Percentiles rank a stretch among this genome's conserved stretches.
Conservation (phyloP, 495 filamentous ascomycete genomes). For the Geopyxis carbonaria region DNA sequence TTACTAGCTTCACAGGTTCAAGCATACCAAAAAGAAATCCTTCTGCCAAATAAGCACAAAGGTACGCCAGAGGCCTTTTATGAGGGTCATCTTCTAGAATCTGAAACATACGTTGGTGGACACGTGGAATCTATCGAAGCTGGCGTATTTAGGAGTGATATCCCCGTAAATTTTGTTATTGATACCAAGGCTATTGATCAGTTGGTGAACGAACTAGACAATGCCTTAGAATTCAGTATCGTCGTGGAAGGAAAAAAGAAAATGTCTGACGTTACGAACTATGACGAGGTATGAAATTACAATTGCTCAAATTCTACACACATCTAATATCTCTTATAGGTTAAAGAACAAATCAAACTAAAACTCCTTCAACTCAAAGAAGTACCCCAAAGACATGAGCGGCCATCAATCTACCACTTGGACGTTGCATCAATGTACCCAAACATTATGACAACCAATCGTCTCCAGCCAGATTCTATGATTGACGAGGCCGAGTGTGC, state of each 20-base stretch:
- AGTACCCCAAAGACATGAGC: conserved; percentile 64
- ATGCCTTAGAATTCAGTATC: conserved; percentile 80
- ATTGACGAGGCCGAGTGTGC: conserved; percentile 91
- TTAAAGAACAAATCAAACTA: conserved; percentile 65
- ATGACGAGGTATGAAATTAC: conserved; percentile 43
- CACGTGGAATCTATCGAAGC: conserved; percentile 99
- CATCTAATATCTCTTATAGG: conserved; percentile 23
- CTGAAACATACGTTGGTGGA: conserved; percentile 93
- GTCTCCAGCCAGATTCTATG: conserved; percentile 94
- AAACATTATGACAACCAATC: conserved; percentile 99
- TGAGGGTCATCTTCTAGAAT: conserved; percentile 88
- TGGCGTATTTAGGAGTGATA: conserved; percentile 89
- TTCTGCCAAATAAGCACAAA: conserved; percentile 93
- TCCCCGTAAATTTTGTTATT: conserved; percentile 78
- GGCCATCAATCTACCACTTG: conserved; percentile 89
- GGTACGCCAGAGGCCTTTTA: conserved; percentile 83
- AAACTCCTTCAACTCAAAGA: conserved; percentile 56
- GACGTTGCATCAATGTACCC: conserved; percentile 99
- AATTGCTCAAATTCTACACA: conserved; percentile 11
- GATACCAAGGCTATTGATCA: conserved; percentile 80
- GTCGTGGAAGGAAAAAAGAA: conserved; percentile 89
- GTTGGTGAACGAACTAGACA: conserved; percentile 70
- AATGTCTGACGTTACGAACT: conserved; percentile 78
- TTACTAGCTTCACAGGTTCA: conserved; percentile 36
- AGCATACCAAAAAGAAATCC: conserved; percentile 79